Percentiles rank a stretch among this genome's conserved stretches.
phyloP scores from a whole-genome alignment of 169 alveolate genomes.

The Fabrea salina region DNA sequence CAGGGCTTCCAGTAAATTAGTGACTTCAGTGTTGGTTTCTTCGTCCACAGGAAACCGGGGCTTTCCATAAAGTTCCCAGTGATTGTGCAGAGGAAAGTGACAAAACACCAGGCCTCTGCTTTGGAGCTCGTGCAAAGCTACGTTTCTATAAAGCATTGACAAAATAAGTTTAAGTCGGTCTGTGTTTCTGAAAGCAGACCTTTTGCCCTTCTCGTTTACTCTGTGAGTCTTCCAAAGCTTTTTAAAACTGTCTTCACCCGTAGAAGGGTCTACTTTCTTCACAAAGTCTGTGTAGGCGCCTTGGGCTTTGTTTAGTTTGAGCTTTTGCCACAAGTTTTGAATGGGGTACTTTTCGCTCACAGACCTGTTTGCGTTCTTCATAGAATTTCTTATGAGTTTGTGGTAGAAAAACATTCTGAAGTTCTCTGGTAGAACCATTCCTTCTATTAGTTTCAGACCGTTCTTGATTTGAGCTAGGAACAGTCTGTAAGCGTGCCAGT shows the following conservation, averaged over 20 bases:
- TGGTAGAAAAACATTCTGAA: background rate
- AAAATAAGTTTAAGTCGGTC: conserved; percentile 5
- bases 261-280: background rate
- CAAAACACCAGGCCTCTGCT: background rate
- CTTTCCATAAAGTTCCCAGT: conserved; percentile 4
- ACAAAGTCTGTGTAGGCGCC: conserved; percentile 19
- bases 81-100: conserved; percentile 15
- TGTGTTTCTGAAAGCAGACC: conserved; percentile 2
- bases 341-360: background rate
- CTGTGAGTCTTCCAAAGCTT: background rate
- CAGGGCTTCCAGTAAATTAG: background rate
- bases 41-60: background rate
- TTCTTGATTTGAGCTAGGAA: background rate
- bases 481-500: conserved; percentile 5
- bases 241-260: background rate
- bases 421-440: background rate
- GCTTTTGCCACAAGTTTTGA: conserved; percentile 1
- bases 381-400: background rate
- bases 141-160: background rate
- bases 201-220: background rate
- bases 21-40: background rate
- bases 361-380: background rate
- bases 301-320: background rate
- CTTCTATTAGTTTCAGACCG: background rate
- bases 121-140: background rate